phyloP scores from a whole-genome alignment of 768 basidiomycete genomes.

The Obba rivulosa region DNA sequence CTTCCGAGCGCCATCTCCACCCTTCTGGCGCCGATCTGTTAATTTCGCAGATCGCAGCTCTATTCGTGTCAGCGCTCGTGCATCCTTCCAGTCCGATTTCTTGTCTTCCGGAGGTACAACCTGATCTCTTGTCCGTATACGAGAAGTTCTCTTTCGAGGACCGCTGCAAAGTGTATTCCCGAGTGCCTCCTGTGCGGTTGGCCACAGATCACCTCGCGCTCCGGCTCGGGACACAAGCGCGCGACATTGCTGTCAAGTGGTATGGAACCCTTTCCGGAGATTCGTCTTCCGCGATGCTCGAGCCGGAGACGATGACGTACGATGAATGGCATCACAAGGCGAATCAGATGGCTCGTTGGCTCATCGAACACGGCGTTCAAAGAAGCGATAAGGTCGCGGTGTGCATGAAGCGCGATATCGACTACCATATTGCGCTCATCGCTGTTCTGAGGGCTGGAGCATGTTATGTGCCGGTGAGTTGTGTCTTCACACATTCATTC shows the following conservation, averaged over 20 bases:
- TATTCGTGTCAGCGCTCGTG: slow-evolving; percentile 2
- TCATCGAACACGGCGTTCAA: slow-evolving; percentile 29
- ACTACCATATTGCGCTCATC: slow-evolving; percentile 38
- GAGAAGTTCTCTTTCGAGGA: slow-evolving; percentile 7
- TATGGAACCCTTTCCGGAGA: slow-evolving; percentile 11
- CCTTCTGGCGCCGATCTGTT: slow-evolving; percentile 9
- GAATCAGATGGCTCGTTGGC: slow-evolving; percentile 40
- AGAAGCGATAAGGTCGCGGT: slow-evolving; percentile 39
- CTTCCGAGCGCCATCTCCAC: slow-evolving; percentile 7
- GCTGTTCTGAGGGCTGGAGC: slow-evolving; percentile 44
- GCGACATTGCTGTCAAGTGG: slow-evolving; percentile 11
- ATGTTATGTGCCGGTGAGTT: slow-evolving; percentile 45
- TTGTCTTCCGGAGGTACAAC: slow-evolving; percentile 1
- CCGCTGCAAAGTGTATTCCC: slow-evolving; percentile 3
- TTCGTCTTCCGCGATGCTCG: background rate
- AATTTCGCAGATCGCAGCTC: slow-evolving; percentile 8
- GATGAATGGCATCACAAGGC: slow-evolving; percentile 28
- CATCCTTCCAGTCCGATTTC: background rate
- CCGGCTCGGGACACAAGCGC: slow-evolving; percentile 2
- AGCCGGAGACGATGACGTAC: slow-evolving; percentile 25
- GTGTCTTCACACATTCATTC: background rate
- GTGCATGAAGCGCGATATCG: slow-evolving; percentile 37
- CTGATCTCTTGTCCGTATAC: slow-evolving; percentile 5
- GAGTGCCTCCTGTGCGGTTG: slow-evolving; percentile 5
- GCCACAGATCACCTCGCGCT: slow-evolving; percentile 8